Evolutionary conservation across 805 yeast genomes (phyloP).

Genomic region (Metschnikowia drakensbergensis): DNA sequence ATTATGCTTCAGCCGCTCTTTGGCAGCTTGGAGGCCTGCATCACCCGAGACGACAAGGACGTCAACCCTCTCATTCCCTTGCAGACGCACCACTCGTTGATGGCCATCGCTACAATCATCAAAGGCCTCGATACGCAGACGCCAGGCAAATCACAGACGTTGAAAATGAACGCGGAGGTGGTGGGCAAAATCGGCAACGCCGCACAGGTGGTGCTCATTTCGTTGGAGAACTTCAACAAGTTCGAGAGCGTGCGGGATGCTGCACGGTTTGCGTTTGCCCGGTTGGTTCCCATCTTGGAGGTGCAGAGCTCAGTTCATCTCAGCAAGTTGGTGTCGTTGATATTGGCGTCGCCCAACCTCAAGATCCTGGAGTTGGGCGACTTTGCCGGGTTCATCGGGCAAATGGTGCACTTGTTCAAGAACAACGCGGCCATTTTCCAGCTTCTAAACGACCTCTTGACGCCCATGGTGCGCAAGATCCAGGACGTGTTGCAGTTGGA

Average conservation of each 20-base stretch:
- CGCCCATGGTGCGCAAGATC: conserved; percentile 70
- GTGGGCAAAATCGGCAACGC: conserved; percentile 52
- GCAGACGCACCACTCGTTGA: conserved; percentile 80
- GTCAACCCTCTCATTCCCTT: conserved; percentile 45
- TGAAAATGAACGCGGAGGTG: conserved; percentile 31
- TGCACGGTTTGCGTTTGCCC: conserved; percentile 79
- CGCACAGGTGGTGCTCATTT: conserved; percentile 78
- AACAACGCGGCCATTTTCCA: conserved; percentile 65
- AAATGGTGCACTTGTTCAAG: conserved; percentile 75
- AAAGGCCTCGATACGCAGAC: conserved; percentile 69
- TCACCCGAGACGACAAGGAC: conserved; percentile 35
- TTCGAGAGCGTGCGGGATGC: conserved; percentile 77
- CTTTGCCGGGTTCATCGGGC: conserved; percentile 82
- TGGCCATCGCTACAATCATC: conserved; percentile 87
- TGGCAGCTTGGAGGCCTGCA: conserved; percentile 62
- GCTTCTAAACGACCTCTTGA: conserved; percentile 64
- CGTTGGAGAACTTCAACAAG: conserved; percentile 69
- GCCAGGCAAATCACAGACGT: conserved; percentile 24
- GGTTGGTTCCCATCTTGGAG: conserved; percentile 72
- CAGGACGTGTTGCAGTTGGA: conserved; percentile 44
- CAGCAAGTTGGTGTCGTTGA: conserved; percentile 63
- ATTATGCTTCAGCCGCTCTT: conserved; percentile 73
- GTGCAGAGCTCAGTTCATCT: conserved; percentile 45
- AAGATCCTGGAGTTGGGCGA: conserved; percentile 67
- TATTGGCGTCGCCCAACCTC: conserved; percentile 53